These are phyloP conservation scores for Termitomyces sp. DNA, from an alignment of 768 basidiomycete genomes.

Conservation along the genomic window DNA sequence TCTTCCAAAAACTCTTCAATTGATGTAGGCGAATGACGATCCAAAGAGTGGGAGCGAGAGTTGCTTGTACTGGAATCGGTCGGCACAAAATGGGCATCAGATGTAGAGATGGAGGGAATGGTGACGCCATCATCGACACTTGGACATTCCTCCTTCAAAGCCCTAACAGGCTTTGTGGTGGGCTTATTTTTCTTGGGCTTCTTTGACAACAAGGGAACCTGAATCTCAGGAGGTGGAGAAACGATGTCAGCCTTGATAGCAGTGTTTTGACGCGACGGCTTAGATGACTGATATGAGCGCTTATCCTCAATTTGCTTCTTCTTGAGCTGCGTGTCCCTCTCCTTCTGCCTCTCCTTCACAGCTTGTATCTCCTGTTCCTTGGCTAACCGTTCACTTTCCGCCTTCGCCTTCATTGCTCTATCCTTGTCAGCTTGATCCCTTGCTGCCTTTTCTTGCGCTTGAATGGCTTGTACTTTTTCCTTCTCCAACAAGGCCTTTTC, in stretches of 20 bases:
- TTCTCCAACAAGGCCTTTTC: constrained; percentile 41
- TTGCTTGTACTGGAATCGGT: constrained; percentile 47
- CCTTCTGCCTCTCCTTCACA: constrained; percentile 18
- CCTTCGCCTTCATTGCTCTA: constrained; percentile 22
- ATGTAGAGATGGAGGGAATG: constrained; percentile 37
- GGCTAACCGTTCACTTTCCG: constrained; percentile 24
- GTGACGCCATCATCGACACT: constrained; percentile 35
- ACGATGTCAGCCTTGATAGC: constrained; percentile 16
- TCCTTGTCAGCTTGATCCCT: constrained; percentile 33
- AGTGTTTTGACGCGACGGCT: neutral
- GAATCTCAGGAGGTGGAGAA: constrained; percentile 28
- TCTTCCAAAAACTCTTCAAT: constrained; percentile 65
- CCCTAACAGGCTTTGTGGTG: constrained; percentile 47
- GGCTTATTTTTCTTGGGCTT: constrained; percentile 83
- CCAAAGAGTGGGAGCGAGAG: constrained; percentile 59
- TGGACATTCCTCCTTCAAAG: constrained; percentile 51
- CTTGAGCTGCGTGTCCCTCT: constrained; percentile 17
- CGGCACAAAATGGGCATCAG: constrained; percentile 40
- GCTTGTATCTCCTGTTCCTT: constrained; percentile 23
- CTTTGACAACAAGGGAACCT: constrained; percentile 74
- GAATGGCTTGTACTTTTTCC: constrained; percentile 36
- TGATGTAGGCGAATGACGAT: constrained; percentile 43
- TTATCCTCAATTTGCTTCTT: constrained; percentile 17
- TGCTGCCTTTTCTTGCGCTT: constrained; percentile 22
- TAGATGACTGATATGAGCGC: constrained; percentile 7